Percentiles rank a stretch among this genome's conserved stretches.
Conservation (phyloP, 23 red algal genomes). For the Porphyridium purpureum region DNA sequence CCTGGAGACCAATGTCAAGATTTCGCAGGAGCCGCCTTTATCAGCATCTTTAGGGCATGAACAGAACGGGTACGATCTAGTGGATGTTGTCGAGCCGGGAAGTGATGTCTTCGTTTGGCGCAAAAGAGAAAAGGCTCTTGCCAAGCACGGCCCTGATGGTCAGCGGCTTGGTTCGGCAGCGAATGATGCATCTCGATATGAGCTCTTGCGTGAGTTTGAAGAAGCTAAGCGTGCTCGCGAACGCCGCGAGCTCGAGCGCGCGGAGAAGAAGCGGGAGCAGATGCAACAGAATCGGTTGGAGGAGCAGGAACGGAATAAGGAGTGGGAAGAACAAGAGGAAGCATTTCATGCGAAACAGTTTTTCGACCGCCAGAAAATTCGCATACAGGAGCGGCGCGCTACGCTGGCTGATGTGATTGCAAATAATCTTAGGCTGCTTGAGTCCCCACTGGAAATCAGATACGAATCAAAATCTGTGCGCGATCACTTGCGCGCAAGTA, state of each 20-base stretch:
- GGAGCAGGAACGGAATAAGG: slow-evolving; percentile 30
- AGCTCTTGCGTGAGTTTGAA: slow-evolving; percentile 22
- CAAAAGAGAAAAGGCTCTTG: slow-evolving; percentile 39
- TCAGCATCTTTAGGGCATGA: no score
- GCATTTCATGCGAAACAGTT: slow-evolving; percentile 54
- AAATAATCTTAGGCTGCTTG: slow-evolving; percentile 19
- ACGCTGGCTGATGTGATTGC: slow-evolving; percentile 25
- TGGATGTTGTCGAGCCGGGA: no score
- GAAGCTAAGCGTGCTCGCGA: slow-evolving; percentile 26
- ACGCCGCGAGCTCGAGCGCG: slow-evolving; percentile 28
- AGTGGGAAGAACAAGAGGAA: slow-evolving; percentile 23
- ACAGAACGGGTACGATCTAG: no score
- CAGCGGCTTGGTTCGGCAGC: background rate
- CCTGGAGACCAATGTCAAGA: no score
- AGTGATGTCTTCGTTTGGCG: slow-evolving; percentile 84
- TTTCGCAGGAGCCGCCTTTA: no score
- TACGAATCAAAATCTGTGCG: background rate
- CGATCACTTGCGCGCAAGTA: slow-evolving; percentile 12
- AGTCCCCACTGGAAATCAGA: slow-evolving; percentile 15
- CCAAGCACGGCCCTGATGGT: slow-evolving; percentile 16
- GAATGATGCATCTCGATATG: slow-evolving; percentile 16
- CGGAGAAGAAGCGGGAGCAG: slow-evolving; percentile 20
- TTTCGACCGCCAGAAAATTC: slow-evolving; percentile 47
- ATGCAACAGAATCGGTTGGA: slow-evolving; percentile 1
- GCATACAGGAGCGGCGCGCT: slow-evolving; percentile 31